Evolutionary conservation across 768 basidiomycete genomes (phyloP), one percentile per base, ranked within the genome.

Genomic region (Lentinus tigrinus): DNA sequence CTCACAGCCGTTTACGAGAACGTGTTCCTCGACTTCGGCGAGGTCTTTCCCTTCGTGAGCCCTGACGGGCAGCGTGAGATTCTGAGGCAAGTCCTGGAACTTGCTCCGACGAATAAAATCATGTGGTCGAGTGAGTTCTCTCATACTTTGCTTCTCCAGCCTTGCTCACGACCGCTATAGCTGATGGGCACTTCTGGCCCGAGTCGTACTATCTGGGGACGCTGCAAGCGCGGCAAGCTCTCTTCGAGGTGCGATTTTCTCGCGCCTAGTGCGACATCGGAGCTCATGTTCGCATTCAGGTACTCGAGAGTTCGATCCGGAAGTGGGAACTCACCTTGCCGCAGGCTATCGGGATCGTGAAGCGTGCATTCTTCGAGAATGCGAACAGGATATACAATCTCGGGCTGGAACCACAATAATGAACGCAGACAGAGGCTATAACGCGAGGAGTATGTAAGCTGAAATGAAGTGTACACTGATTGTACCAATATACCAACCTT

Each of bases 11-110:
- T 87, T 11, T 91, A 91, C 62, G 67, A 75, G 49, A 92, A 92
- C 61, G 89, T 91, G 11, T 91, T 81, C 65, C 74, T 91, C 44
- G 91, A 93, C 70, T 88, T 92, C 67, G 90, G 91, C 39, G 87
- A 89, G 80, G 75, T 91, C 19, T 92, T 90, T 60, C 89, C 89
- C 0, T 74, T 82, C 54, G 73, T 92, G 40, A 87, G 86, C 0
- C 75, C 73, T 0, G 76, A 80, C 6, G 91, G 89, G 3, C 90
- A 91, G 69, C 75, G 81, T 11, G 65, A 70, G 0, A 77, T 85
- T 46, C 70, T 91, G 27, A 78, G 76, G 24, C 83, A 91, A 66
- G 73, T 89, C 21, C 72, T 92, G 2, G 91, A 92, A 69, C 72
- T 91, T 14, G 75, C 80, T 17, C 91, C 91, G 13, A 89, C 85